Evolutionary conservation across 2,329 filamentous ascomycete genomes (phyloP).

Genomic region (Arthrobotrys iridis): DNA sequence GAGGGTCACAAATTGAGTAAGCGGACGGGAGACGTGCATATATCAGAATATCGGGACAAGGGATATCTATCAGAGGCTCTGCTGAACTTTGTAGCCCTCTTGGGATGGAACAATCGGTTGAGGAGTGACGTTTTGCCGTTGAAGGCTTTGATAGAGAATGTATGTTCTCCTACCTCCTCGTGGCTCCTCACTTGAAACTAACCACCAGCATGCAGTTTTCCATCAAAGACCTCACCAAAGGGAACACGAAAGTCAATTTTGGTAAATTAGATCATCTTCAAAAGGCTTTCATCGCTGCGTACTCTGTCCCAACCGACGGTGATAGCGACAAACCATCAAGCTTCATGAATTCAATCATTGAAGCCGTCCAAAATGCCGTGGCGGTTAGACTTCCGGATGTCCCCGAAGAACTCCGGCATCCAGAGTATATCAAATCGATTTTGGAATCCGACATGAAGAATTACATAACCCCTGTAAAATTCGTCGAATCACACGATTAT

Average conservation of each 20-base stretch:
- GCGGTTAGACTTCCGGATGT: constrained; percentile 2
- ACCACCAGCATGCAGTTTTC: constrained; percentile 69
- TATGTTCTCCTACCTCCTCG: constrained; percentile 61
- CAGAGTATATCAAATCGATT: constrained; percentile 46
- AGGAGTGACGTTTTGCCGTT: constrained; percentile 77
- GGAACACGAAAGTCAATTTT: constrained; percentile 83
- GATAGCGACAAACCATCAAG: constrained; percentile 61
- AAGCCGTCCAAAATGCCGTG: constrained; percentile 28
- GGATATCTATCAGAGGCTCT: constrained; percentile 71
- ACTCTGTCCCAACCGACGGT: constrained; percentile 62
- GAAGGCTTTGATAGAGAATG: constrained; percentile 74
- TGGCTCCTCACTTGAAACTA: constrained; percentile 57
- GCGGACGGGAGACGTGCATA: constrained; percentile 71
- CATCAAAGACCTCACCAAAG: constrained; percentile 82
- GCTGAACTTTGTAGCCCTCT: constrained; percentile 83
- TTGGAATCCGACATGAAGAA: constrained; percentile 53
- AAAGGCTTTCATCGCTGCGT: constrained; percentile 68
- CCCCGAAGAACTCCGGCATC: constrained; percentile 8
- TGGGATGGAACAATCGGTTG: constrained; percentile 80
- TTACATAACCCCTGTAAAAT: constrained; percentile 57
- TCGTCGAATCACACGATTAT: constrained; percentile 55
- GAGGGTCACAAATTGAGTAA: constrained; percentile 86
- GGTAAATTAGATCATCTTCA: constrained; percentile 85
- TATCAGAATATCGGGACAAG: constrained; percentile 66
- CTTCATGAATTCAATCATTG: constrained; percentile 59